phyloP scores from a whole-genome alignment of 805 yeast genomes.

The Tetrapisispora iriomotensis region DNA sequence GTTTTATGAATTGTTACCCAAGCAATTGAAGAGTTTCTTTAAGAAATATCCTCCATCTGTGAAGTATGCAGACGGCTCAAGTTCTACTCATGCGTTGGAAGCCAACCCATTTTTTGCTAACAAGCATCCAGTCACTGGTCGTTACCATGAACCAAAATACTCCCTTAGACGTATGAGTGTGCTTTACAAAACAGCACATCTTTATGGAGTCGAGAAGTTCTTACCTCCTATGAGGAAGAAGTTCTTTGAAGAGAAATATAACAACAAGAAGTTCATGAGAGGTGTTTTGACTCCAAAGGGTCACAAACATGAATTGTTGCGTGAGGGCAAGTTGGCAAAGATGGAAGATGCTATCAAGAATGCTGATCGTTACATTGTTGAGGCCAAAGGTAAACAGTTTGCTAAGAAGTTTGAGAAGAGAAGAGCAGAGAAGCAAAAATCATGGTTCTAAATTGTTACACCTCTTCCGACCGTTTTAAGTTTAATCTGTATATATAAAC shows the following conservation, averaged over 20 bases:
- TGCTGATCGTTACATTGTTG: conserved; percentile 57
- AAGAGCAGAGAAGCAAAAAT: conserved; percentile 13
- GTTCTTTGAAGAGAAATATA: conserved; percentile 72
- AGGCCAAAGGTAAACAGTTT: conserved; percentile 50
- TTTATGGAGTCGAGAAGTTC: conserved; percentile 69
- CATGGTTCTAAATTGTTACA: conserved; percentile 2
- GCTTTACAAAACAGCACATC: conserved; percentile 69
- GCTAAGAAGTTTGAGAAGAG: conserved; percentile 37
- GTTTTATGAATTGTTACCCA: conserved; percentile 54
- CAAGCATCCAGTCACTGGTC: conserved; percentile 72
- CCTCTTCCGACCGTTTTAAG: too few species aligned
- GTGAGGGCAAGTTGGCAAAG: conserved; percentile 46
- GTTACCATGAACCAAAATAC: conserved; percentile 65
- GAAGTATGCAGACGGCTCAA: conserved; percentile 53
- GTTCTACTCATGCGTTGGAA: conserved; percentile 52
- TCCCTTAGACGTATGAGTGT: conserved; percentile 78
- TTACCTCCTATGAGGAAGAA: conserved; percentile 52
- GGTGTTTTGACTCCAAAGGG: conserved; percentile 77
- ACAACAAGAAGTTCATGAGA: conserved; percentile 55
- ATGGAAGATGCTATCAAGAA: conserved; percentile 56
- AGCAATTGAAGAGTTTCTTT: conserved; percentile 61
- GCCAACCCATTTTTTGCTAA: conserved; percentile 86
- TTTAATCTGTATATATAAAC: neutral
- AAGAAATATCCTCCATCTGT: conserved; percentile 72
- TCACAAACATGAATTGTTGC: conserved; percentile 65